Evolutionary conservation across 306 rosid genomes (phyloP).

Genomic region (Gastrolobium villosum): DNA sequence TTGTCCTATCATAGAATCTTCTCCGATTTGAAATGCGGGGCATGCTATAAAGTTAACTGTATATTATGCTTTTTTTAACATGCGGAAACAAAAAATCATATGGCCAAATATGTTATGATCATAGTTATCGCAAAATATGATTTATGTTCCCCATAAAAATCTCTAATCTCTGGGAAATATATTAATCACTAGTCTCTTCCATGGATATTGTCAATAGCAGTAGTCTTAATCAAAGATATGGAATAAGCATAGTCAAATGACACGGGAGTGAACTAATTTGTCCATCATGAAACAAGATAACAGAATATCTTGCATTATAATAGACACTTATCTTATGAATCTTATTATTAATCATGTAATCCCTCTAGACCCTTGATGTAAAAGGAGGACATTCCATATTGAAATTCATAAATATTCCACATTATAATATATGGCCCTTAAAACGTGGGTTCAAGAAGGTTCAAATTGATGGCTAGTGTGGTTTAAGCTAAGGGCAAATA

Average conservation of each 20-base stretch:
- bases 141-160: constrained; percentile 45
- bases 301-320: constrained; percentile 39
- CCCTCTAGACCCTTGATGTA: constrained; percentile 37
- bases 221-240: constrained; percentile 43
- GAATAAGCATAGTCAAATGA: constrained; percentile 40
- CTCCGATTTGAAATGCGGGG: neutral
- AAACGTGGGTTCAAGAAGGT: constrained; percentile 44
- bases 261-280: constrained; percentile 34
- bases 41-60: constrained; percentile 36
- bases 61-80: constrained; percentile 39
- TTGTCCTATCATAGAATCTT: constrained; percentile 12
- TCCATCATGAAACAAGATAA: constrained; percentile 44
- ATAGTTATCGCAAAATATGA: constrained; percentile 34
- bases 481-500: constrained; percentile 44
- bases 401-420: constrained; percentile 48
- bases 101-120: constrained; percentile 42
- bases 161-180: constrained; percentile 23
- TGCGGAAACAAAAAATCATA: constrained; percentile 15
- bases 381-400: constrained; percentile 49
- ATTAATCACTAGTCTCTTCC: constrained; percentile 6
- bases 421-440: constrained; percentile 36
- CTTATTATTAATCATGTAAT: constrained; percentile 43
- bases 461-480: constrained; percentile 48
- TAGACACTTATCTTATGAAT: constrained; percentile 50
- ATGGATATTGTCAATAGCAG: constrained; percentile 6